Base-by-base conservation (phyloP, 225 moss, liverwort and hornwort species). In the Sphagnum tenellum region DNA sequence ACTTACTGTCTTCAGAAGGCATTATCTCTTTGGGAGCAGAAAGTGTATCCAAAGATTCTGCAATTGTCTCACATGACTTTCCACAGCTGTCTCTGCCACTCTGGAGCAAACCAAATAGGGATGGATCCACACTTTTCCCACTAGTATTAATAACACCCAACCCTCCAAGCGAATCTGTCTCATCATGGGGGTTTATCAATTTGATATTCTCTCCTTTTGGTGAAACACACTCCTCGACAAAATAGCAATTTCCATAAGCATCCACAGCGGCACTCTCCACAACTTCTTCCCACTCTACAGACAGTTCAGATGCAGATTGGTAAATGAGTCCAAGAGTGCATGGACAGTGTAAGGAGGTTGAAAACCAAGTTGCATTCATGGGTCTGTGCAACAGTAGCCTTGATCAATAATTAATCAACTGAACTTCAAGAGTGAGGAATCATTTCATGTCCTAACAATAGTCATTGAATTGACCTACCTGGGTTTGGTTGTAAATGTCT, bases 401-500 rank as follows among this genome's bases (percentile, higher is more conserved):
- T 44, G 4, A 53, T 11, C n/a, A 12, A 14, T 65, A 7, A 53
- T 5, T 6, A 53, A 11, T 4, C 4, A 4, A 64, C 53, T 66
- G 7, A 64, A 52, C 47, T 48, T 29, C 29, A 29, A 29, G 0
- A 29, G 29, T 29, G 29, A 29, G 29, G 29, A 29, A 29, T 29
- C 29, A 29, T 29, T 29, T 29, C 29, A 29, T 29, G 29, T 29
- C 29, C 29, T 48, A 12, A 45, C 55, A 56, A 56, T 10, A 69
- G 53, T n/a, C 14, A 5, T 74, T 62, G 46, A 57, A 46, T 50
- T 45, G 50, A 71, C 84, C 77, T n/a, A 85, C 84, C 50, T 67
- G 84, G 76, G 65, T 72, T 64, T 63, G 63, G 64, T 69, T 78
- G 78, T 62, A 74, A 78, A 57, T 71, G 75, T 78, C 72, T 78